Conservation (phyloP, 164 flowering plant genomes). For the Vitis cinerea region DNA sequence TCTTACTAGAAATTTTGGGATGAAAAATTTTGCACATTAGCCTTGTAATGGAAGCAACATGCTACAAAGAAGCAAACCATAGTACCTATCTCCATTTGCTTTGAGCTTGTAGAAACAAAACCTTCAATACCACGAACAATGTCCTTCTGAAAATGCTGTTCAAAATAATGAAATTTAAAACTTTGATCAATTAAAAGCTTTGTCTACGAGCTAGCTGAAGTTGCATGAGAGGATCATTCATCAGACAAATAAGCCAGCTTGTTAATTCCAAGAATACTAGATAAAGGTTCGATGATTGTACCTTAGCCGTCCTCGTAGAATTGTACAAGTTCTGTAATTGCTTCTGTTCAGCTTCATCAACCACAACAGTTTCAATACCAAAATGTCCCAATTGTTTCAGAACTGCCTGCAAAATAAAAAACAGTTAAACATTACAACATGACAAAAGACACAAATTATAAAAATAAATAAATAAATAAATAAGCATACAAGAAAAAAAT, state of each 20-base stretch:
- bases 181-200: background rate
- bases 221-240: background rate
- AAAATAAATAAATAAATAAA: background rate
- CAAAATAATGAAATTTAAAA: slow-evolving; percentile 9
- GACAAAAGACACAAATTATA: background rate
- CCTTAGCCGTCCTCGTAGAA: slow-evolving; percentile 84
- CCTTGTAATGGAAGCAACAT: slow-evolving; percentile 2
- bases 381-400: slow-evolving; percentile 64
- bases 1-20: slow-evolving; percentile 30
- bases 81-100: slow-evolving; percentile 78
- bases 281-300: slow-evolving; percentile 11
- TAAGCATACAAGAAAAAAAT: background rate
- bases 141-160: slow-evolving; percentile 82
- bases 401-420: slow-evolving; percentile 52
- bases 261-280: background rate
- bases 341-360: slow-evolving; percentile 68
- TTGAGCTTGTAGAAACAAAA: slow-evolving; percentile 50
- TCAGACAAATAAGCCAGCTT: background rate
- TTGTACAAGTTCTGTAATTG: slow-evolving; percentile 63
- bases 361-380: slow-evolving; percentile 36
- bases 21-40: slow-evolving; percentile 9
- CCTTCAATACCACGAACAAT: slow-evolving; percentile 87
- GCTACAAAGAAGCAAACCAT: slow-evolving; percentile 5
- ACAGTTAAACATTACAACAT: background rate
- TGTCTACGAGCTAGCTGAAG: background rate